Base-by-base conservation (phyloP, 768 basidiomycete genomes). In the Zangia roseola region DNA sequence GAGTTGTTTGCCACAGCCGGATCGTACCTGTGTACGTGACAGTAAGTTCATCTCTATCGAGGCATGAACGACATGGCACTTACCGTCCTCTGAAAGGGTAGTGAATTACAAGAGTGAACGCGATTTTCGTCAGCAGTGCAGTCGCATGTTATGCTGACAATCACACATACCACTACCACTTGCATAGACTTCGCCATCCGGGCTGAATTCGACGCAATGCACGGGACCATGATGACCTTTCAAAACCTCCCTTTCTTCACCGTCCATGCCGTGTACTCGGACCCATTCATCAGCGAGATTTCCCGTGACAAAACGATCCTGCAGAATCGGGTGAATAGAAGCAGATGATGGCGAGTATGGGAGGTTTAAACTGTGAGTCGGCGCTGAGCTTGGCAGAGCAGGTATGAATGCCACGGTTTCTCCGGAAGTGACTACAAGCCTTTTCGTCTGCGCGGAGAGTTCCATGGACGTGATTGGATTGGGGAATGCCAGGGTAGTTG, bases 211-310 rank as follows among this genome's bases (percentile, higher is more conserved):
- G 40, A 95, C 87, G 46, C 90, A 91, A 60, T 95, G 93, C 16
- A 98, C 94, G 17, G 95, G 94, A 20, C 95, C 97, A 64, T 98
- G 97, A 62, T 98, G 97, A 5, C 95, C 95, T 69, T 97, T 95
- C 49, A 94, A 78, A 25, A 97, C 80, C 49, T 97, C 95, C 54
- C 81, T 72, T 72, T 99, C 94, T 67, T 87, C 84, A 2, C 95
- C 97, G 26, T 88, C 81, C 62, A 94, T 83, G 14, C 87, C 88
- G 65, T 98, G 93, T 25, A 97, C 83, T 30, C 95, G 79, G 38
- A 99, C 94, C 97, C 97, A 98, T 60, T 97, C 94, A 67, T 99
- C 97, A 13, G 79, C 81, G 43, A 80, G 76, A 57, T 84, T 91
- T 34, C 97, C 97, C 0, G 92, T 93, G 48, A 98, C 88, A 69